Evolutionary conservation across 192 early-diverging fungal genomes (phyloP), one percentile per base, ranked within the genome.

Genomic region (Coemansia sp.): DNA sequence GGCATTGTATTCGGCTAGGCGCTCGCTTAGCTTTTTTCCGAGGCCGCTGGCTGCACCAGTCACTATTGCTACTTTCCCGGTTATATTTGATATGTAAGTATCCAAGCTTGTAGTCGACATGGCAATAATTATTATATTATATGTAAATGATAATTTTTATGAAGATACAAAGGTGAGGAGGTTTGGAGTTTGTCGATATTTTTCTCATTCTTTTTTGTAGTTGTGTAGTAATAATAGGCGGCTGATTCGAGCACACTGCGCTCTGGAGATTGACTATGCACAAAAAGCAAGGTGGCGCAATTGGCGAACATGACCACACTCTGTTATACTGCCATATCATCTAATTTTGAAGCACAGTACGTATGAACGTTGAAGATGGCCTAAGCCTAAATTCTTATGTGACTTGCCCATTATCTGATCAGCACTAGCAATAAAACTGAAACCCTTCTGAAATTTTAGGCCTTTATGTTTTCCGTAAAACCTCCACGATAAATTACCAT

Each of bases 11-110:
- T 70, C 57, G 16, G 51, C 68, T 11, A 84, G 69, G 3, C 43
- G 43, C 31, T 84, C 67, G 36, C 49, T 63, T 15, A 84, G 55
- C 12, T 40, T 65, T 42, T 71, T 78, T 34, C 81, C 81, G 13
- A 84, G 40, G 3, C 81, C 81, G 24, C 77, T 84, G 18, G 81
- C 81, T 27, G 81, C 81, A 15, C 81, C 81, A 15, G 81, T 84
- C 1, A 84, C 76, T 11, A 84, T 70, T 5, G 47, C 77, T 4
- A 84, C 77, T 59, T 79, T 84, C 24, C 49, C 74, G 2, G 54
- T 15, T 0, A 84, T 40, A 13, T 71, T 54, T 13, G 54, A 22
- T 24, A 60, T 57, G 44, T 84, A 79, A n/a, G 67, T 67, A 12
- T 74, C 70, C 34, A 75, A 33, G 29, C 36, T 60, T 44, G 62